A percentile compares a stretch with the other conserved stretches of the same genome.
Evolutionary conservation across 2,329 filamentous ascomycete species (phyloP).

Genomic region (Pleurostoma richardsiae): DNA sequence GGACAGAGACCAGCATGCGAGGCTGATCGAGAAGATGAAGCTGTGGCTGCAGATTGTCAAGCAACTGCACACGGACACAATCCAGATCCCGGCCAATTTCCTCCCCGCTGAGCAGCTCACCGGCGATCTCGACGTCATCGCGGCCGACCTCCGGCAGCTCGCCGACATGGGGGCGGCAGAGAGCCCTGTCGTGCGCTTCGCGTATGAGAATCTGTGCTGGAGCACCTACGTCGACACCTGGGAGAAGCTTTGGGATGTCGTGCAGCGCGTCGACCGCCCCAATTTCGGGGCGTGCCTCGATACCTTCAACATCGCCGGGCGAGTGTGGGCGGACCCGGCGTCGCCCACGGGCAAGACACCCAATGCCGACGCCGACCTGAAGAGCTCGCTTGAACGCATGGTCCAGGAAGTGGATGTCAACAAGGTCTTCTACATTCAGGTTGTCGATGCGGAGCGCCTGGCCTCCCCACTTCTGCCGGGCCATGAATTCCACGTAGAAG

Average conservation of each 20-base stretch:
- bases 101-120: slow-evolving; percentile 25
- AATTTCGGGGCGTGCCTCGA: slow-evolving; percentile 61
- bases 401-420: slow-evolving; percentile 37
- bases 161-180: slow-evolving; percentile 50
- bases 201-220: slow-evolving; percentile 58
- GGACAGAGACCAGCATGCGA: slow-evolving; percentile 40
- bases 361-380: slow-evolving; percentile 38
- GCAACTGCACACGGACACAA: slow-evolving; percentile 52
- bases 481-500: slow-evolving; percentile 47
- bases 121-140: slow-evolving; percentile 40
- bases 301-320: slow-evolving; percentile 57
- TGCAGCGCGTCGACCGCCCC: slow-evolving; percentile 42
- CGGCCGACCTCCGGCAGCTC: slow-evolving; percentile 45
- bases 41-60: slow-evolving; percentile 55
- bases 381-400: slow-evolving; percentile 38
- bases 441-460: slow-evolving; percentile 55
- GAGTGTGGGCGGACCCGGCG: slow-evolving; percentile 52
- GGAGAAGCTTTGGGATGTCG: slow-evolving; percentile 53
- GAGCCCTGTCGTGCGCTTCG: slow-evolving; percentile 44
- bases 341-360: slow-evolving; percentile 31
- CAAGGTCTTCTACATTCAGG: slow-evolving; percentile 59
- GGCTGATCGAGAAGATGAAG: slow-evolving; percentile 47
- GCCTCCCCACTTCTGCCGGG: slow-evolving; percentile 37
- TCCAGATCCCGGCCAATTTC: slow-evolving; percentile 59
- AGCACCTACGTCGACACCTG: slow-evolving; percentile 55